These are phyloP conservation scores for Pelargonium cotyledonis DNA, from an alignment of 441 rosid genomes.

Conservation along the genomic window DNA sequence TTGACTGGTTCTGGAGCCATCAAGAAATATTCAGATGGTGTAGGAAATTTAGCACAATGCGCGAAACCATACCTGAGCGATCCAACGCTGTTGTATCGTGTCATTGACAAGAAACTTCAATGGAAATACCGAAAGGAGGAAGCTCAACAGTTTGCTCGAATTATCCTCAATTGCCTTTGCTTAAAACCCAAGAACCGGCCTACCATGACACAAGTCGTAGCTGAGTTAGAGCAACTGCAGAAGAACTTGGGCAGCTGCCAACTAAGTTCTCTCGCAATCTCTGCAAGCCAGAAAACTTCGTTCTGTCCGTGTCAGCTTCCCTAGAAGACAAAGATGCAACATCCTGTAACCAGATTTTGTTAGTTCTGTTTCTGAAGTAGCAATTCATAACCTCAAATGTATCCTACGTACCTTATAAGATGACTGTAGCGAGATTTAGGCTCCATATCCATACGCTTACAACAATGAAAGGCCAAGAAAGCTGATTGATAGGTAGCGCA, in stretches of 20 bases:
- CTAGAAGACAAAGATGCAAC: background rate
- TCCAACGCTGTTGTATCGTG: conserved; percentile 11
- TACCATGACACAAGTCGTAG: conserved; percentile 21
- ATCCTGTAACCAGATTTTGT: background rate
- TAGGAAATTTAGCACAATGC: conserved; percentile 21
- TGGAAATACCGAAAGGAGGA: conserved; percentile 21
- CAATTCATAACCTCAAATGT: background rate
- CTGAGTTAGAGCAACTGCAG: conserved; percentile 21
- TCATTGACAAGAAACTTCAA: conserved; percentile 28
- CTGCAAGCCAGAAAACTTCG: background rate
- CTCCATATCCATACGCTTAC: background rate
- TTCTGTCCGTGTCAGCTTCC: background rate
- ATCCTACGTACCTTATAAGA: background rate
- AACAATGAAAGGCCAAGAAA: background rate
- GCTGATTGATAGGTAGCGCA: too few relatives aligned
- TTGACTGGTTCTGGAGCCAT: conserved; percentile 24
- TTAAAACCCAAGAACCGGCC: conserved; percentile 23
- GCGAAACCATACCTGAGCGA: conserved; percentile 25
- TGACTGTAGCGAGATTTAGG: background rate
- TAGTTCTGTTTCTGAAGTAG: background rate
- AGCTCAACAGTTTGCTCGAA: conserved; percentile 24
- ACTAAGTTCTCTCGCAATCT: conserved; percentile 3
- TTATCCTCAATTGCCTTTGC: conserved; percentile 24
- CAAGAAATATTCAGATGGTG: conserved; percentile 17
- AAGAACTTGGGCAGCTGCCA: conserved; percentile 9